Conservation (phyloP, 2,329 filamentous ascomycete species). For the Cercospora sojina region DNA sequence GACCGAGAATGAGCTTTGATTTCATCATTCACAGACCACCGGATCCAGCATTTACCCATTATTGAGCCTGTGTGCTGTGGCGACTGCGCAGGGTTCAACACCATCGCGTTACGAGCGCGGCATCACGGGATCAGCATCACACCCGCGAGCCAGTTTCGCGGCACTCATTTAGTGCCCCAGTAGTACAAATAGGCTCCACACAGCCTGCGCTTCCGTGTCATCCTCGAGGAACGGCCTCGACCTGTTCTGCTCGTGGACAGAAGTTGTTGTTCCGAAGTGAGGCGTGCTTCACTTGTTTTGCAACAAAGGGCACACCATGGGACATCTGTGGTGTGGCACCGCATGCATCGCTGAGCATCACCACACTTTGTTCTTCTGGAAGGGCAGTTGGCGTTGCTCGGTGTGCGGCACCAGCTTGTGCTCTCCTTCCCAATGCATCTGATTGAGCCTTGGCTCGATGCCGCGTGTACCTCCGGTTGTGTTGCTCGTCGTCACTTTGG, state of each 20-base stretch:
- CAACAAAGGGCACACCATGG: neutral
- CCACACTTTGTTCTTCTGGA: conserved; percentile 3
- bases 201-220: neutral
- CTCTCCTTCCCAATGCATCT: conserved; percentile 20
- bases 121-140: conserved; percentile 16
- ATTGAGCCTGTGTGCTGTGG: conserved; percentile 5
- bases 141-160: conserved; percentile 19
- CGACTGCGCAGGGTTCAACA: conserved; percentile 9
- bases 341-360: conserved; percentile 10
- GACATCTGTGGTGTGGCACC: conserved; percentile 1
- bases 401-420: neutral
- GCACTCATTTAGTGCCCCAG: conserved; percentile 7
- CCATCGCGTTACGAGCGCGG: conserved; percentile 10
- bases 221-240: conserved; percentile 4
- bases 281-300: conserved; percentile 1
- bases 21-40: neutral
- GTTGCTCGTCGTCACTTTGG: neutral
- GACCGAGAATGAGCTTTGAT: neutral
- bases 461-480: conserved; percentile 12
- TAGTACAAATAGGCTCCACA: conserved; percentile 12
- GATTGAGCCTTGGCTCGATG: conserved; percentile 12
- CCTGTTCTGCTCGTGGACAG: conserved; percentile 1
- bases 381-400: neutral
- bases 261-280: conserved; percentile 3
- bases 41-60: neutral